Percentiles rank a stretch among this genome's conserved stretches.
Evolutionary conservation across 1,284 basidiomycete genomes (phyloP).

Genomic region (Caloboletus inedulis): DNA sequence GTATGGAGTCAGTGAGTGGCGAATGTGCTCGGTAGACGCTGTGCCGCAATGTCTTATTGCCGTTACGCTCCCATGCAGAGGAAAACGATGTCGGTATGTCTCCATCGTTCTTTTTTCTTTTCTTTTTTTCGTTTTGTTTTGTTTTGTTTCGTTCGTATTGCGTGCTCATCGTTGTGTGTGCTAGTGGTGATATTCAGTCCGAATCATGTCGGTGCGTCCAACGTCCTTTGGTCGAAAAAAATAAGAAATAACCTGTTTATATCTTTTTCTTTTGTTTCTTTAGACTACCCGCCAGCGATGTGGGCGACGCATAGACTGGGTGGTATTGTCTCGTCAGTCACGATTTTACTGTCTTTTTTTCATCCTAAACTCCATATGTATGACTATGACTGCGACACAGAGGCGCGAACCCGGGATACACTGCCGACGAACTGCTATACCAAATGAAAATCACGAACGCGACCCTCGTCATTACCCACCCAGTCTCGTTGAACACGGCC

Average conservation of each 20-base stretch:
- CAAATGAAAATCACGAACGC: conserved; percentile 56
- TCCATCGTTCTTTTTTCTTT: neutral
- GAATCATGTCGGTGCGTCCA: conserved; percentile 61
- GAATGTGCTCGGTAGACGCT: neutral
- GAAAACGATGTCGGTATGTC: conserved; percentile 51
- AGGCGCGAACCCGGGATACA: conserved; percentile 67
- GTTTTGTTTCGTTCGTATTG: neutral
- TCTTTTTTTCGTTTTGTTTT: no score
- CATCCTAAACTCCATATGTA: neutral
- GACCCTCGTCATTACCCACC: conserved; percentile 57
- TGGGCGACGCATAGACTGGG: conserved; percentile 74
- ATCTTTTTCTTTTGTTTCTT: neutral
- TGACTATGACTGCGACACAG: conserved; percentile 17
- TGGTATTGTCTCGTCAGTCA: conserved; percentile 57
- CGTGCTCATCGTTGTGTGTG: conserved; percentile 7
- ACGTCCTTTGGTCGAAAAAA: conserved; percentile 7
- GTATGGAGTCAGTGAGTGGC: conserved; percentile 54
- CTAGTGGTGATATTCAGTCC: conserved; percentile 64
- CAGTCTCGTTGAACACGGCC: conserved; percentile 49
- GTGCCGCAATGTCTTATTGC: conserved; percentile 1
- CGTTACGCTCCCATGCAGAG: conserved; percentile 11
- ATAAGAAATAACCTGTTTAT: no score
- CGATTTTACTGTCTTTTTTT: neutral
- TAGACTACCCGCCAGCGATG: conserved; percentile 67
- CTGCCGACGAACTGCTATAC: conserved; percentile 61